Evolutionary conservation across 768 basidiomycete genomes (phyloP), one percentile per base, ranked within the genome.

Genomic region (Russula lepida): DNA sequence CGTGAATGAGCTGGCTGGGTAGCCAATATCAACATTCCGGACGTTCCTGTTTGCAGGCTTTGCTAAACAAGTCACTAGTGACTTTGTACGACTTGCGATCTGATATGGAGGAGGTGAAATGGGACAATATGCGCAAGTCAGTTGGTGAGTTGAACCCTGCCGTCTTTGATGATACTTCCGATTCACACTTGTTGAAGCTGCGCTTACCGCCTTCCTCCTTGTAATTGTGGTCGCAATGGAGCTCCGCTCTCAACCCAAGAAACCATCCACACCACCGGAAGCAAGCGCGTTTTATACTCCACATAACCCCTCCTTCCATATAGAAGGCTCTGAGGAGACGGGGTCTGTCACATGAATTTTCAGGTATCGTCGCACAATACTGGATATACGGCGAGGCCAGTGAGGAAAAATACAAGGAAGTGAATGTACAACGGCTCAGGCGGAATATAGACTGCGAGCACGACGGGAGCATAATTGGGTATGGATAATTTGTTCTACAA

Each of bases 51-150:
- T 28, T 35, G 52, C 21, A 92, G 90, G 87, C 86, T 70, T 71
- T 92, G 21, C 73, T 89, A 62, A 91, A 89, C 71, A 87, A 86
- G 68, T 79, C 84, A 27, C 78, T 91, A 54, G 82, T 92, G 52
- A 79, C 74, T 52, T 74, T 92, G 50, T 88, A 89, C 61, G 91
- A 92, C 67, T 78, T 92, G 48, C 82, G 89, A 15, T 88, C 90
- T 1, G 81, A 80, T 54, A 86, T 92, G 58, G 91, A 93, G 70
- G 89, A 91, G 68, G 84, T 87, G 33, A 89, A 86, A 69, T 93
- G 92, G 91, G 82, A 90, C 67, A 93, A 90, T 63, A 90, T 92
- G 84, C 84, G 89, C 54, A 83, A 84, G 60, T 85, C 88, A 57
- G 89, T 93, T 56, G 75, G 89, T 88, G 66, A 71, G 84, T 81